phyloP scores from a whole-genome alignment of 1,139 yeast genomes.

The Geotrichum citri-aurantii region DNA sequence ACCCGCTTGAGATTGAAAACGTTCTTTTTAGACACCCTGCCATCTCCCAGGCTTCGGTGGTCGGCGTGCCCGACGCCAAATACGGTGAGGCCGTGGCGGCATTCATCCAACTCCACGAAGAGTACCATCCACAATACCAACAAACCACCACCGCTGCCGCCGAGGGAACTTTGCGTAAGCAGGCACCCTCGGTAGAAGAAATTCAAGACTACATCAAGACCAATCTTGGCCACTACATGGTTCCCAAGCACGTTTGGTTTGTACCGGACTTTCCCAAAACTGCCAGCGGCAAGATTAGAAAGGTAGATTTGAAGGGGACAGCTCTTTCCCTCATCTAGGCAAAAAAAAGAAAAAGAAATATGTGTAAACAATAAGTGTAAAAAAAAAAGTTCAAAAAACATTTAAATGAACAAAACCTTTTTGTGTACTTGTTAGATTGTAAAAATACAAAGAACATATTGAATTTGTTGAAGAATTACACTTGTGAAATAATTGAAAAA shows the following conservation, averaged over 20 bases:
- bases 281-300: constrained; percentile 35
- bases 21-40: constrained; percentile 31
- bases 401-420: no score
- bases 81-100: constrained; percentile 36
- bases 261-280: constrained; percentile 35
- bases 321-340: constrained; percentile 16
- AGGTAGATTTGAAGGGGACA: constrained; percentile 30
- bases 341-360: not conserved
- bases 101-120: constrained; percentile 26
- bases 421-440: no score
- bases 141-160: not conserved
- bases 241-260: constrained; percentile 30
- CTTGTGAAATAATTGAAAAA: no score
- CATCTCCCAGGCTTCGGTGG: constrained; percentile 33
- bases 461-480: no score
- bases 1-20: constrained; percentile 35
- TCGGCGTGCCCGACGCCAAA: constrained; percentile 33
- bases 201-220: constrained; percentile 25
- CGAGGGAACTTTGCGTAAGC: not conserved
- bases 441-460: no score
- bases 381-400: no score
- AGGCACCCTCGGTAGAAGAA: constrained; percentile 19
- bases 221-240: constrained; percentile 33
- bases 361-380: not conserved
- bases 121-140: constrained; percentile 15